Evolutionary conservation across 2,329 filamentous ascomycete species (phyloP).

Genomic region (Botryosphaeria dothidea): DNA sequence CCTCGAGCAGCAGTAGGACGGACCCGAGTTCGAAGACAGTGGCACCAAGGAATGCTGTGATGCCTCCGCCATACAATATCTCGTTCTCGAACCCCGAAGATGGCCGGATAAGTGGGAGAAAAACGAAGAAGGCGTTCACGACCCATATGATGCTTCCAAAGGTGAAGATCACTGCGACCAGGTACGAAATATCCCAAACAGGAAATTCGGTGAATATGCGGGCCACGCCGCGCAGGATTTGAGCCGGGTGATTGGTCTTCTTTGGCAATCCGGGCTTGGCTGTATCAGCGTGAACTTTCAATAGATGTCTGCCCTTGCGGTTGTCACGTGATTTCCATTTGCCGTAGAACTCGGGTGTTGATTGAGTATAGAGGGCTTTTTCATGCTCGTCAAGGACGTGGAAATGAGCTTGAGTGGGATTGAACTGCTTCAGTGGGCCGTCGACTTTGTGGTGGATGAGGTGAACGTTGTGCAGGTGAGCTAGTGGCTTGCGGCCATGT

Average conservation of each 20-base stretch:
- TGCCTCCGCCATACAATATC: conserved; percentile 56
- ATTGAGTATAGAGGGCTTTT: not conserved
- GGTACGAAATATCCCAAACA: conserved; percentile 59
- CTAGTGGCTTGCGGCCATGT: conserved; percentile 29
- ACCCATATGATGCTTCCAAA: conserved; percentile 49
- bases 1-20: conserved; percentile 64
- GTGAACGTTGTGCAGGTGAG: conserved; percentile 24
- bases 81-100: conserved; percentile 57
- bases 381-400: conserved; percentile 10
- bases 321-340: conserved; percentile 48
- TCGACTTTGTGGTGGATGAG: conserved; percentile 28
- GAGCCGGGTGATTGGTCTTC: conserved; percentile 33
- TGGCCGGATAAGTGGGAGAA: conserved; percentile 59
- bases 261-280: conserved; percentile 28
- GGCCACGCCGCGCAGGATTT: conserved; percentile 40
- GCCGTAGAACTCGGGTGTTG: conserved; percentile 21
- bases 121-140: conserved; percentile 64
- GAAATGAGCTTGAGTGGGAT: conserved; percentile 50
- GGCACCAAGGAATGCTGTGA: conserved; percentile 67
- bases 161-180: conserved; percentile 57
- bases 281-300: conserved; percentile 28
- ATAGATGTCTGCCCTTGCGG: conserved; percentile 44
- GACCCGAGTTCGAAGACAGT: conserved; percentile 67
- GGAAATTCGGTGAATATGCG: conserved; percentile 55
- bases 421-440: conserved; percentile 51